Percentiles rank a stretch among this genome's conserved stretches.
phyloP scores from a whole-genome alignment of 495 filamentous ascomycete genomes.

The Penicillium bialowiezense region DNA sequence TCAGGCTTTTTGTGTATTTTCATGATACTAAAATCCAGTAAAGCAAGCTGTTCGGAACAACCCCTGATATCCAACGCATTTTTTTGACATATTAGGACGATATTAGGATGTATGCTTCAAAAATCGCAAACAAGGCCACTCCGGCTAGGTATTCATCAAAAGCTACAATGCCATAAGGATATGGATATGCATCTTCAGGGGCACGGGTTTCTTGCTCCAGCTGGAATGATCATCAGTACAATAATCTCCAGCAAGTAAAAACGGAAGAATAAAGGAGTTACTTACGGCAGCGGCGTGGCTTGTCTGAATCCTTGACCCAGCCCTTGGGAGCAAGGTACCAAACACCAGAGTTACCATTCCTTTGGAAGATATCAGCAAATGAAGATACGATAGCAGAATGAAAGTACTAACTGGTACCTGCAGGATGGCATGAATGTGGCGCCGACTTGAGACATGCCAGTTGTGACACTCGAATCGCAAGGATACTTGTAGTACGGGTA shows the following conservation, averaged over 20 bases:
- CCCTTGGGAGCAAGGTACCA: slow-evolving; percentile 10
- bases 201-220: not conserved
- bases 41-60: too few relatives aligned
- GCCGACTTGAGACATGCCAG: slow-evolving; percentile 5
- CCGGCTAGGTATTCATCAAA: too few relatives aligned
- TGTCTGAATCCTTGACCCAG: slow-evolving; percentile 11
- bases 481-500: slow-evolving; percentile 14
- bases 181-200: not conserved
- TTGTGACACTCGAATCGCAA: slow-evolving; percentile 5
- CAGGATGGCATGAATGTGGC: slow-evolving; percentile 8
- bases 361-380: not conserved
- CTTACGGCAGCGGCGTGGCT: slow-evolving; percentile 7
- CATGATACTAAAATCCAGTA: too few relatives aligned
- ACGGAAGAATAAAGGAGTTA: not conserved
- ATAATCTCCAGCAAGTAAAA: not conserved
- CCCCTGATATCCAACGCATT: too few relatives aligned
- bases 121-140: too few relatives aligned
- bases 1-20: too few relatives aligned
- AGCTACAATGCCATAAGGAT: too few relatives aligned
- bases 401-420: slow-evolving; percentile 10
- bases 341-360: slow-evolving; percentile 9
- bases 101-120: too few relatives aligned
- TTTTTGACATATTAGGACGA: too few relatives aligned
- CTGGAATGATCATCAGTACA: not conserved
- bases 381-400: not conserved